phyloP scores from a whole-genome alignment of 164 flowering plant genomes.

The Piper longum region DNA sequence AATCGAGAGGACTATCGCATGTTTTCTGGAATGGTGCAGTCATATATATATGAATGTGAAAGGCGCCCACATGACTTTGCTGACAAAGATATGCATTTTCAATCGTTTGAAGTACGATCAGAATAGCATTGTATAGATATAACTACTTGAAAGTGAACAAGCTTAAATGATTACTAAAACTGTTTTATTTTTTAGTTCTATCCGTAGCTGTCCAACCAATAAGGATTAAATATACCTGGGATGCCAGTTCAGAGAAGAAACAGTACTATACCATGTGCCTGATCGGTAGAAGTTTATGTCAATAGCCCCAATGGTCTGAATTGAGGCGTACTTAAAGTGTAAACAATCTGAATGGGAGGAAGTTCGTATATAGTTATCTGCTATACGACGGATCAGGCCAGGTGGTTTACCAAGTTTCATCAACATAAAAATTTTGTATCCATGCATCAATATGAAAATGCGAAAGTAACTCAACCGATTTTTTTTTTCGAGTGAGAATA shows the following conservation, averaged over 20 bases:
- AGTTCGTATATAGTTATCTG: no score
- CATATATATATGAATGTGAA: no score
- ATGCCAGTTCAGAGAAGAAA: neutral
- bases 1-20: neutral
- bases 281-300: neutral
- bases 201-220: neutral
- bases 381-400: no score
- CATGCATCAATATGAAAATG: no score
- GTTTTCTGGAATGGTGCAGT: neutral
- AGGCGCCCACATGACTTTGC: neutral
- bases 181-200: no score
- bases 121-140: neutral
- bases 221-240: neutral
- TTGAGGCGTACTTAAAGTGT: no score
- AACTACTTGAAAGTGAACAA: neutral
- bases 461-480: no score
- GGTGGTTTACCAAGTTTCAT: no score
- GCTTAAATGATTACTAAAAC: neutral
- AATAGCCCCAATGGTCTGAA: no score
- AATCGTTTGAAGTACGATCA: neutral
- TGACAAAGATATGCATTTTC: neutral
- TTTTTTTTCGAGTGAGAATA: no score
- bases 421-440: no score
- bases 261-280: neutral
- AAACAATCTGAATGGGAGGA: no score